Evolutionary conservation across 805 yeast genomes (phyloP).

Genomic region (Saccharomycopsis sp.): DNA sequence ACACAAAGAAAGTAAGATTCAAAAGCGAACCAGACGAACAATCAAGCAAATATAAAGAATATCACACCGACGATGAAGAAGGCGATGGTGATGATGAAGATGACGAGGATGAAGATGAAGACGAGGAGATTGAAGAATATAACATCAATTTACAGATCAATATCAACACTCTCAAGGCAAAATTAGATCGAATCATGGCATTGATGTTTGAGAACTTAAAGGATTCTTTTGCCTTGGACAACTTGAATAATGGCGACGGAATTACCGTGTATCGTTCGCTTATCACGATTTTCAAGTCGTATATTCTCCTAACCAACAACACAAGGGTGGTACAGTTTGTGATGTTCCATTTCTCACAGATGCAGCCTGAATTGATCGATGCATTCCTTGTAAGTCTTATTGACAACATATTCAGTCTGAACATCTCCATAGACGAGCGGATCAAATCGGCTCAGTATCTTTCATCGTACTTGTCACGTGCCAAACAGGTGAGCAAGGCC

Average conservation of each 20-base stretch:
- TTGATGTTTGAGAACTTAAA: conserved; percentile 48
- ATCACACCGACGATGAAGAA: conserved; percentile 29
- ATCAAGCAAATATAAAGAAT: conserved; percentile 30
- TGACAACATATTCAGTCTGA: conserved; percentile 71
- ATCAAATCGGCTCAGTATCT: conserved; percentile 89
- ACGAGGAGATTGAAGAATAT: conserved; percentile 41
- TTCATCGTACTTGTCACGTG: conserved; percentile 85
- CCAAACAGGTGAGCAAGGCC: conserved; percentile 57
- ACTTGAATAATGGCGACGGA: conserved; percentile 55
- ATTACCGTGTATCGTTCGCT: conserved; percentile 65
- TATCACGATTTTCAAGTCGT: conserved; percentile 70
- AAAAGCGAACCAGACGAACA: conserved; percentile 30
- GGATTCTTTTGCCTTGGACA: conserved; percentile 42
- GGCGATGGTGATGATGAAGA: conserved; percentile 28
- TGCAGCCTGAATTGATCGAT: conserved; percentile 75
- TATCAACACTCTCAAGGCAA: conserved; percentile 48
- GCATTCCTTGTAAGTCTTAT: conserved; percentile 75
- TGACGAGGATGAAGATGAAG: conserved; percentile 28
- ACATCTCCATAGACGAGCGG: conserved; percentile 65
- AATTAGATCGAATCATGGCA: conserved; percentile 65
- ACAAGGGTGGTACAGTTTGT: conserved; percentile 85
- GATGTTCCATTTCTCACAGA: conserved; percentile 74
- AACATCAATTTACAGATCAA: conserved; percentile 41
- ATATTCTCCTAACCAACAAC: conserved; percentile 84
- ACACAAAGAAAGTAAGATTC: conserved; percentile 23